phyloP scores from a whole-genome alignment of 2,329 filamentous ascomycete genomes.

The Aspergillus sp. region DNA sequence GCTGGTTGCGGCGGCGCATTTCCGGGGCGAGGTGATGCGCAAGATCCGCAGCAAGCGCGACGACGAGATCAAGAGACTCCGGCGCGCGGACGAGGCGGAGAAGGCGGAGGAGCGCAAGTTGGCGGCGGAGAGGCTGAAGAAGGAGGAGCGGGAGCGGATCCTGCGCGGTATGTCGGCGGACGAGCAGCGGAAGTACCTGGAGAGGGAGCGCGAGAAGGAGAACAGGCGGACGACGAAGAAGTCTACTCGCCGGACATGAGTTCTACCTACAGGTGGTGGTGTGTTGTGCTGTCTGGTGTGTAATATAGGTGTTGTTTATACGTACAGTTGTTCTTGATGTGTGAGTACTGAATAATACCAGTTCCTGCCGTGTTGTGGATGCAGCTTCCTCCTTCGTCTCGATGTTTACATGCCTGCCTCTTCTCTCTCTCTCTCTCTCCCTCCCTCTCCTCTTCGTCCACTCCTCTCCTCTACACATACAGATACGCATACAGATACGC shows the following conservation, averaged over 20 bases:
- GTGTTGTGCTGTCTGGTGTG: constrained; percentile 10
- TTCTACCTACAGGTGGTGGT: no score
- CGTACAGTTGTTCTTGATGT: no score
- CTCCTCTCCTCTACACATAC: not conserved
- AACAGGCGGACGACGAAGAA: constrained; percentile 54
- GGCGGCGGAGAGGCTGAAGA: constrained; percentile 55
- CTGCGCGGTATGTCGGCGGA: constrained; percentile 68
- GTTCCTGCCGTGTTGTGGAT: no score
- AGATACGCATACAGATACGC: no score
- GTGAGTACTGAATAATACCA: no score
- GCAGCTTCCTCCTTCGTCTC: no score
- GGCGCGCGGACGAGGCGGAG: constrained; percentile 65
- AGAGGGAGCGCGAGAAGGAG: constrained; percentile 71
- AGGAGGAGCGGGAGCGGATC: constrained; percentile 80
- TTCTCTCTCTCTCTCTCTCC: constrained; percentile 9
- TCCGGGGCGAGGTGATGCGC: constrained; percentile 80
- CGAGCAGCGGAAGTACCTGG: constrained; percentile 76
- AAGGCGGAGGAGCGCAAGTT: constrained; percentile 52
- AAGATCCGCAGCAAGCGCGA: constrained; percentile 76
- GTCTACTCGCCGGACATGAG: constrained; percentile 45
- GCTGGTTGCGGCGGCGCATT: constrained; percentile 67
- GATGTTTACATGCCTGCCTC: constrained; percentile 5
- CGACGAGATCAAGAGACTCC: constrained; percentile 67
- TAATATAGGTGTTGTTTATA: no score
- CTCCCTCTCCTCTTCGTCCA: not conserved